Evolutionary conservation across 2,329 filamentous ascomycete species (phyloP).

Genomic region (Cephalotrichum gorgonifer): DNA sequence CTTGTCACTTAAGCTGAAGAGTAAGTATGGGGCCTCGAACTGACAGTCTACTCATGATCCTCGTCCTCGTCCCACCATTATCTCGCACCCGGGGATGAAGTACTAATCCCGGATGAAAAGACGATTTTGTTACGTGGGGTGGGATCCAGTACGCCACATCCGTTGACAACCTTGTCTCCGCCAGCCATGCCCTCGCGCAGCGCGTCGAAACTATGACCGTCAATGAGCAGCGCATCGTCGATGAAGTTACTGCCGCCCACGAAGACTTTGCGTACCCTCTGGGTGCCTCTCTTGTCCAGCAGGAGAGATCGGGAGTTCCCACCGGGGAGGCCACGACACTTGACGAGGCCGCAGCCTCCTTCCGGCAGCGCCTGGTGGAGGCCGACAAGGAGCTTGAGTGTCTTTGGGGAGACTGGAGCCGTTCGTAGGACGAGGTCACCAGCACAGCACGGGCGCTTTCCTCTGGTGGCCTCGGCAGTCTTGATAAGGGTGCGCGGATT

Average conservation of each 20-base stretch:
- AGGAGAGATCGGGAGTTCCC: neutral
- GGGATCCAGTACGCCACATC: constrained; percentile 30
- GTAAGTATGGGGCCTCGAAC: neutral
- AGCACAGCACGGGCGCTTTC: neutral
- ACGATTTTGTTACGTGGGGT: constrained; percentile 24
- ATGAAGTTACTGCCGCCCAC: constrained; percentile 1
- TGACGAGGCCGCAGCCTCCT: neutral
- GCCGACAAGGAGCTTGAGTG: neutral
- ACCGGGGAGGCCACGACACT: neutral
- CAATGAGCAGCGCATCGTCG: constrained; percentile 3
- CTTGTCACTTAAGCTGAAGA: neutral
- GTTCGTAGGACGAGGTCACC: neutral
- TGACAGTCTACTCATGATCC: neutral
- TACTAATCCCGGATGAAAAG: neutral
- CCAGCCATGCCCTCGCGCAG: neutral
- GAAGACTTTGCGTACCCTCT: constrained; percentile 1
- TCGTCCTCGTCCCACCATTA: neutral
- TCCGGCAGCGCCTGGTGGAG: neutral
- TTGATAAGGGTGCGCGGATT: neutral
- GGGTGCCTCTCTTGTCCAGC: neutral
- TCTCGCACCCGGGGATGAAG: neutral
- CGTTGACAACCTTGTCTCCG: constrained; percentile 12
- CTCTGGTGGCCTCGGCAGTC: neutral
- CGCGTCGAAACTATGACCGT: constrained; percentile 2
- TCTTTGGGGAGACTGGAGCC: constrained; percentile 1